Conservation (phyloP, 805 yeast genomes). For the Starmerella apicola region DNA sequence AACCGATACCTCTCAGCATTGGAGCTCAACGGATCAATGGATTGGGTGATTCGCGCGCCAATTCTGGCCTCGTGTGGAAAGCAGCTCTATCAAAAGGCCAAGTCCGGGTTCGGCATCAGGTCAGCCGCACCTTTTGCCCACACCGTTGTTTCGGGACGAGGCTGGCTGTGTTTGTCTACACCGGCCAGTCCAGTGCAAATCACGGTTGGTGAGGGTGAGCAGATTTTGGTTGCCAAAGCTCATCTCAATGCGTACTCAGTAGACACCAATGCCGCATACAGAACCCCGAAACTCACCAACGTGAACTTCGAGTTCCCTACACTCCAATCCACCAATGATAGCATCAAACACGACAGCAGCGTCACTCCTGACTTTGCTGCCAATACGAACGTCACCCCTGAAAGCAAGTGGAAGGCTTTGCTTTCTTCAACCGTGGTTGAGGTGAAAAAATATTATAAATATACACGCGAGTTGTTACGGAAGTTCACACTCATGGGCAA, state of each 20-base stretch:
- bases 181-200: constrained; percentile 32
- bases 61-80: constrained; percentile 38
- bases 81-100: constrained; percentile 23
- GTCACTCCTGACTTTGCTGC: no score
- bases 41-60: constrained; percentile 34
- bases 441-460: not conserved
- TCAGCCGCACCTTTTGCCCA: constrained; percentile 26
- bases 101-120: constrained; percentile 18
- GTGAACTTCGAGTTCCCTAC: constrained; percentile 5
- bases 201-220: constrained; percentile 31
- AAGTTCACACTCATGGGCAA: constrained; percentile 3
- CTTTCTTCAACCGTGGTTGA: no score
- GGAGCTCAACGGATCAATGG: constrained; percentile 30
- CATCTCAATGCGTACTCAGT: constrained; percentile 33
- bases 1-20: constrained; percentile 27
- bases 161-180: constrained; percentile 33
- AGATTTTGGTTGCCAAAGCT: constrained; percentile 30
- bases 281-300: constrained; percentile 3
- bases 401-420: not conserved
- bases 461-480: not conserved
- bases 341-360: no score
- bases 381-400: no score
- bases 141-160: constrained; percentile 33
- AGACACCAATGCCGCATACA: constrained; percentile 16
- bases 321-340: not conserved